Evolutionary conservation across 164 flowering plant species (phyloP), one percentile per base, ranked within the genome.

Genomic region (Malania oleifera): DNA sequence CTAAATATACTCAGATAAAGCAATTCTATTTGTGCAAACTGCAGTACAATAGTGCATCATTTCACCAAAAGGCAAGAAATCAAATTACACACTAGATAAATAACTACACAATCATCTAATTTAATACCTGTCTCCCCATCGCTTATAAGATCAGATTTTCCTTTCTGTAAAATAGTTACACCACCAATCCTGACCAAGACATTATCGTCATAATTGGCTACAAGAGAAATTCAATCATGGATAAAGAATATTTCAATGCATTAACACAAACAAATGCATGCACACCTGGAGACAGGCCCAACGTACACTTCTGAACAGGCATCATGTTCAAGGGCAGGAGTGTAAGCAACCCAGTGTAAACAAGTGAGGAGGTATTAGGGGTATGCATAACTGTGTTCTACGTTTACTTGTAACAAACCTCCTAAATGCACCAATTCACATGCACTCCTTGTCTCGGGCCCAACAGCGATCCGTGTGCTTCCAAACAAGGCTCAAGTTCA

Each of bases 101-200:
- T 23, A 46, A 26, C 37, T 28, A 66, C 31, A 27, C 14, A 55
- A 9, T 28, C 46, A 18, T 15, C 23, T 23, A 34, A 24, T 51
- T 60, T 22, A 41, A 13, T 74, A 93, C 99, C 93, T 76, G 76
- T 75, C 54, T 75, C 71, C 35, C 97, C 96, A 70, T 95, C 95
- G 70, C 91, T 89, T 52, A 95, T 83, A 56, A 83, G 75, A 67
- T 95, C 99, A 56, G 75, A 73, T 58, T 82, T 81, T 54, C 99
- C 99, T 73, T 95, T 95, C 73, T 74, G 60, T 61, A 95, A 73
- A 58, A 95, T 79, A 35, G 99, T 91, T 46, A 76, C 80, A 17
- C 98, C 92, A 38, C 96, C 99, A 72, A 90, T 77, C 70, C 99
- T 90, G 75, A 67, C 44, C 45, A 76, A 62, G 39, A 31, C 5